Evolutionary conservation across 495 filamentous ascomycete species (phyloP).

Genomic region (Aspergillus nanangensis): DNA sequence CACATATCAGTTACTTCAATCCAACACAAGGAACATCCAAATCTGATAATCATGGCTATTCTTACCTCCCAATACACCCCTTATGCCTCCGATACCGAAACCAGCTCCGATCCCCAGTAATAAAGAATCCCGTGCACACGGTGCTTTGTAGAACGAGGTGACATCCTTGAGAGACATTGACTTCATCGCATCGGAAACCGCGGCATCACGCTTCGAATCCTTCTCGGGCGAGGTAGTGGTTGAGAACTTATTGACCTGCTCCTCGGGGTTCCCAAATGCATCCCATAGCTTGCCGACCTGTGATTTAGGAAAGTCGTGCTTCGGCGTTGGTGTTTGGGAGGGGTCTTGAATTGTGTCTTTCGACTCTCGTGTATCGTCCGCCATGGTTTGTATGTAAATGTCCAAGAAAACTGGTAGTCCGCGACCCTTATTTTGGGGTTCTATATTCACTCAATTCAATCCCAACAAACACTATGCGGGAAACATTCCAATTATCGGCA

Average conservation of each 20-base stretch:
- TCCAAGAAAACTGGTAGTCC: no score
- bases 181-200: constrained; percentile 60
- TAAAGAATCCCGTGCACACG: constrained; percentile 78
- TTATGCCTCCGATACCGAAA: constrained; percentile 65
- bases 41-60: constrained; percentile 1
- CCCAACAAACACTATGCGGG: constrained; percentile 5
- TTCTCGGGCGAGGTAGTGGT: constrained; percentile 24
- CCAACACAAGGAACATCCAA: neutral
- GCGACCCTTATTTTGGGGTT: no score
- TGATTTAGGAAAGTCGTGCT: constrained; percentile 39
- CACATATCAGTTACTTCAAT: constrained; percentile 8
- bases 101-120: constrained; percentile 78
- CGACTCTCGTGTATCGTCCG: constrained; percentile 48
- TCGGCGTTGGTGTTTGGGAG: constrained; percentile 26
- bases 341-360: constrained; percentile 15
- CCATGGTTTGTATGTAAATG: constrained; percentile 46
- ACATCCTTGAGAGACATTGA: constrained; percentile 67
- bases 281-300: constrained; percentile 51
- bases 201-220: constrained; percentile 40
- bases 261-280: constrained; percentile 45
- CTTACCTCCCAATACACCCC: constrained; percentile 71
- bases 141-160: constrained; percentile 67
- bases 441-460: no score
- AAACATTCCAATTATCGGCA: no score
- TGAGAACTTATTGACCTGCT: constrained; percentile 43